A percentile compares a stretch with the other conserved stretches of the same genome.
Evolutionary conservation across 768 basidiomycete species (phyloP).

Genomic region (Psilocybe cyanescens): DNA sequence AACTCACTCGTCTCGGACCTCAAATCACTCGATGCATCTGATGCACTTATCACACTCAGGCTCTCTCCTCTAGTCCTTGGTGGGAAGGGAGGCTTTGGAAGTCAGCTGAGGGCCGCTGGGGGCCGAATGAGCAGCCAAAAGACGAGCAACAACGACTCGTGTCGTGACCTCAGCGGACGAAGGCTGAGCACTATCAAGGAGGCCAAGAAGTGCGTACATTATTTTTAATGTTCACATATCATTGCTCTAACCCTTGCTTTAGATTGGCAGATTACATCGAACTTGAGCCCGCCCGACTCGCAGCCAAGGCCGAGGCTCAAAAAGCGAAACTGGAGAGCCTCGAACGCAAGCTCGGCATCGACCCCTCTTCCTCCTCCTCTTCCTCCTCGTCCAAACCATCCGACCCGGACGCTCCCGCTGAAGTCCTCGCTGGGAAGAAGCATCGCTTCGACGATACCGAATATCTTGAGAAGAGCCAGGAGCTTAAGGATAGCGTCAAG

Average conservation of each 20-base stretch:
- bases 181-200: conserved; percentile 94
- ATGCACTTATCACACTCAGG: conserved; percentile 62
- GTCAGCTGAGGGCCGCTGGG: conserved; percentile 94
- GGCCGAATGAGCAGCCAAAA: conserved; percentile 97
- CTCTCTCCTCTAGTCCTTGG: conserved; percentile 78
- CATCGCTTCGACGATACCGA: conserved; percentile 91
- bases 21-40: conserved; percentile 18
- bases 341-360: conserved; percentile 84
- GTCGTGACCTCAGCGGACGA: conserved; percentile 89
- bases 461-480: conserved; percentile 88
- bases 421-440: conserved; percentile 69
- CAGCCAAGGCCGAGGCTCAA: conserved; percentile 76
- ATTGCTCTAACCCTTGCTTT: conserved; percentile 1
- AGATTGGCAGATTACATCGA: conserved; percentile 89
- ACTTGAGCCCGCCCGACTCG: conserved; percentile 78
- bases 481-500: conserved; percentile 90
- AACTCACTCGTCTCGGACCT: conserved; percentile 31
- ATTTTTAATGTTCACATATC: neutral
- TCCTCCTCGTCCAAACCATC: conserved; percentile 34
- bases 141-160: conserved; percentile 94
- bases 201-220: conserved; percentile 79
- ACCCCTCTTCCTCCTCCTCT: conserved; percentile 32
- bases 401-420: conserved; percentile 37
- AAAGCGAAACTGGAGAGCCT: conserved; percentile 83
- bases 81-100: conserved; percentile 98